These are phyloP conservation scores for Pisolithus albus DNA, from an alignment of 768 basidiomycete genomes.

Conservation along the genomic window DNA sequence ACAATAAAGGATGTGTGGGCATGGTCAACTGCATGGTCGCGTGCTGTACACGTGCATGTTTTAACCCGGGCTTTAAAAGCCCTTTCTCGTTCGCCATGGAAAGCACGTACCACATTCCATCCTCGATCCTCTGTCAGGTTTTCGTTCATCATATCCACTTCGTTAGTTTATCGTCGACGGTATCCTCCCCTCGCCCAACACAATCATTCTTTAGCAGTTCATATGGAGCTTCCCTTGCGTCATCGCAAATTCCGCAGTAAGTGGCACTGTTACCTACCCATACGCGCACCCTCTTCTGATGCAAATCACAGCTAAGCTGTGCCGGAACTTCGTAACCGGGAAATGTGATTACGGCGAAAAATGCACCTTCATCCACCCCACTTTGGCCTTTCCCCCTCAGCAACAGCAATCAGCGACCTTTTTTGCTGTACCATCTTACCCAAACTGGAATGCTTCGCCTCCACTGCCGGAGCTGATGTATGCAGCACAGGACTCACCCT, in stretches of 20 bases:
- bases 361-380: slow-evolving; percentile 35
- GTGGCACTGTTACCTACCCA: slow-evolving; percentile 5
- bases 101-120: slow-evolving; percentile 15
- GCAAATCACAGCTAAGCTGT: slow-evolving; percentile 27
- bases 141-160: no score
- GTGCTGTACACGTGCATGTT: slow-evolving; percentile 27
- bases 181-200: slow-evolving; percentile 1
- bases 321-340: slow-evolving; percentile 31
- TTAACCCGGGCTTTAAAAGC: slow-evolving; percentile 27
- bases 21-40: slow-evolving; percentile 21
- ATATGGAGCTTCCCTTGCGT: slow-evolving; percentile 8
- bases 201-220: not conserved
- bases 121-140: not conserved
- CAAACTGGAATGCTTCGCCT: slow-evolving; percentile 14
- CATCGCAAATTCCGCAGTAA: slow-evolving; percentile 28
- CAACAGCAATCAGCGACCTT: slow-evolving; percentile 7
- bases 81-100: slow-evolving; percentile 14
- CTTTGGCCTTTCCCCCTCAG: slow-evolving; percentile 6
- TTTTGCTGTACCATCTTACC: slow-evolving; percentile 8
- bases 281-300: not conserved
- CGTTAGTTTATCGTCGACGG: not conserved
- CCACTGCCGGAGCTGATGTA: slow-evolving; percentile 2
- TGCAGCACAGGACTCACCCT: slow-evolving; percentile 2
- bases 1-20: slow-evolving; percentile 8
- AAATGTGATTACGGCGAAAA: slow-evolving; percentile 31